phyloP scores from a whole-genome alignment of 1,284 basidiomycete genomes.

The Leccinum holopus region DNA sequence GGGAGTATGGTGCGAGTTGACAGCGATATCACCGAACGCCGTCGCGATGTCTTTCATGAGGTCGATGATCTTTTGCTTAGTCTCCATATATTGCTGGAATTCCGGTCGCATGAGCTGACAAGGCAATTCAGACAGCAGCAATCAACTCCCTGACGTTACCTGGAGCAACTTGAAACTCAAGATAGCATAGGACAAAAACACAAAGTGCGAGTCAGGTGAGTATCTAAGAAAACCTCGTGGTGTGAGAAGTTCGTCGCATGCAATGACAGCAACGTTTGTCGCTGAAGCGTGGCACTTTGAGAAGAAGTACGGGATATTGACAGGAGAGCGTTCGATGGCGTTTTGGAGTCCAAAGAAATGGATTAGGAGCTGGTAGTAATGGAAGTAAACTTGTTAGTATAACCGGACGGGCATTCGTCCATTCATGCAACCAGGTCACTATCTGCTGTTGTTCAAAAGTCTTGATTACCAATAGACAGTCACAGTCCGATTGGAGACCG shows the following conservation, averaged over 20 bases:
- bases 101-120: constrained; percentile 75
- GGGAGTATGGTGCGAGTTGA: constrained; percentile 69
- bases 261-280: constrained; percentile 61
- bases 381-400: constrained; percentile 56
- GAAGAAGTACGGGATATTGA: constrained; percentile 87
- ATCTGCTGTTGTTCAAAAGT: constrained; percentile 79
- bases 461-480: constrained; percentile 82
- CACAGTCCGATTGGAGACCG: constrained; percentile 83
- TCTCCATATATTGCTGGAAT: constrained; percentile 74
- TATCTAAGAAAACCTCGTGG: constrained; percentile 79
- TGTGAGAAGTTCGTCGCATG: constrained; percentile 69
- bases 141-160: constrained; percentile 42
- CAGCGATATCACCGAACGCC: constrained; percentile 71
- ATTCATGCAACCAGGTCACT: constrained; percentile 65
- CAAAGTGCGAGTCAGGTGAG: constrained; percentile 89
- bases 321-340: constrained; percentile 72
- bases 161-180: constrained; percentile 72
- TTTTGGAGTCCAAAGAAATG: constrained; percentile 97
- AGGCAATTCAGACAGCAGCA: constrained; percentile 10
- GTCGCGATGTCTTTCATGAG: constrained; percentile 81
- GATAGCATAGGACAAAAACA: constrained; percentile 87
- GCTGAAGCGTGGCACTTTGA: constrained; percentile 79
- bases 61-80: constrained; percentile 68
- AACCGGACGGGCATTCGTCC: constrained; percentile 39
- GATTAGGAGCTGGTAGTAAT: constrained; percentile 83